Conservation (phyloP, 345 rosid species). For the Eutrema heterophyllum region DNA sequence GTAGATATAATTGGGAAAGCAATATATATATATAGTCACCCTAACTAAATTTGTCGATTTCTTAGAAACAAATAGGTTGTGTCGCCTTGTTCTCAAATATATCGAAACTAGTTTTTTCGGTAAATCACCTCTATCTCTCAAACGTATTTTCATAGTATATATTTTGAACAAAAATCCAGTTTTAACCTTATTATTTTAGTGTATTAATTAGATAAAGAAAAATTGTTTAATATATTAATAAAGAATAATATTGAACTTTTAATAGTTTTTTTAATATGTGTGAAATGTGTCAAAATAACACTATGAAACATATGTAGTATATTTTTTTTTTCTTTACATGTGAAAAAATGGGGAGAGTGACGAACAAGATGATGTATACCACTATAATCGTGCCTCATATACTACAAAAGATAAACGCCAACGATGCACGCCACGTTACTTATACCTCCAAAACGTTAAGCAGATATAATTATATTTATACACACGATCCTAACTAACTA, state of each 20-base stretch:
- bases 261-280: too few relatives aligned
- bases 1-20: neutral
- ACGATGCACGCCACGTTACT: conserved; percentile 33
- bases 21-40: neutral
- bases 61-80: neutral
- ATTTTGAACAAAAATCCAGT: too few relatives aligned
- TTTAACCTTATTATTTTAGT: too few relatives aligned
- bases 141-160: too few relatives aligned
- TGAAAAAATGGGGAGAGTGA: conserved; percentile 23
- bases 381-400: conserved; percentile 29
- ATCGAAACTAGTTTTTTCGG: neutral
- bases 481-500: conserved; percentile 18
- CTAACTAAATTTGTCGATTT: neutral
- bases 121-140: neutral
- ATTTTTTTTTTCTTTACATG: neutral
- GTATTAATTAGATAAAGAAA: too few relatives aligned
- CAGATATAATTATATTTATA: neutral
- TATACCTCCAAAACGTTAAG: conserved; percentile 16
- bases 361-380: conserved; percentile 35
- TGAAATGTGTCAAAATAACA: too few relatives aligned
- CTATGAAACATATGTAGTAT: too few relatives aligned
- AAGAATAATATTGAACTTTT: too few relatives aligned
- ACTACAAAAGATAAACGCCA: conserved; percentile 15
- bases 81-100: neutral
- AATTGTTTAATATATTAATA: too few relatives aligned